These are phyloP conservation scores for Vitis hybrid DNA, from an alignment of 177 flowering plant species.

Conservation along the genomic window DNA sequence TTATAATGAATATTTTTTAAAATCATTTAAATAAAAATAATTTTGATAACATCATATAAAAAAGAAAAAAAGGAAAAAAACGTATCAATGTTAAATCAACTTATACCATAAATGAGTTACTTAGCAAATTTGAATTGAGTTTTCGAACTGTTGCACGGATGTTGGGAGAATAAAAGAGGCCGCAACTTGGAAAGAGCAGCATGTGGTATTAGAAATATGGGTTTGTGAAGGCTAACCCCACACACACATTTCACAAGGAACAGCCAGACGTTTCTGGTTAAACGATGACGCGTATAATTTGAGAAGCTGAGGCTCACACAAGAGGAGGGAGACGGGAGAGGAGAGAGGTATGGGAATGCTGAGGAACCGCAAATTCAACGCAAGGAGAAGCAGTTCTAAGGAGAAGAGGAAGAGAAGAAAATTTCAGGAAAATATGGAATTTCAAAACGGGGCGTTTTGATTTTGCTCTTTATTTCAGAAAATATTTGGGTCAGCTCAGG, in stretches of 20 bases:
- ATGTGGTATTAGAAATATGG: neutral
- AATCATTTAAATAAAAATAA: too few relatives aligned
- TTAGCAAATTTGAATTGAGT: too few relatives aligned
- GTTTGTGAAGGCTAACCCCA: neutral
- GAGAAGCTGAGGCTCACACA: neutral
- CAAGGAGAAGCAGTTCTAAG: slow-evolving; percentile 1
- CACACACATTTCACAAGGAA: neutral
- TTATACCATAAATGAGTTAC: too few relatives aligned
- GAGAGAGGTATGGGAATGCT: neutral
- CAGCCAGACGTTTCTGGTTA: slow-evolving; percentile 12
- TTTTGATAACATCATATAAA: neutral
- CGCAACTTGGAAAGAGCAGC: slow-evolving; percentile 2
- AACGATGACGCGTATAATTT: slow-evolving; percentile 4
- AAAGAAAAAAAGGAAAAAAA: neutral
- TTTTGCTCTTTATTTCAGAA: neutral
- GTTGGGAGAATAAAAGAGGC: slow-evolving; percentile 1
- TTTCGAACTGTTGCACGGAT: too few relatives aligned
- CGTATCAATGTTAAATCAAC: neutral
- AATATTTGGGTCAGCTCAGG: neutral
- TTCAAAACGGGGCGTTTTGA: neutral
- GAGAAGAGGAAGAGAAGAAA: slow-evolving; percentile 16
- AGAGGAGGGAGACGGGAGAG: neutral
- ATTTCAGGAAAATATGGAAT: neutral
- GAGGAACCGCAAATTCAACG: neutral
- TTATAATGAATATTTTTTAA: too few relatives aligned